Evolutionary conservation across 2,329 filamentous ascomycete genomes (phyloP).

Genomic region (Colletotrichum endophyticum): DNA sequence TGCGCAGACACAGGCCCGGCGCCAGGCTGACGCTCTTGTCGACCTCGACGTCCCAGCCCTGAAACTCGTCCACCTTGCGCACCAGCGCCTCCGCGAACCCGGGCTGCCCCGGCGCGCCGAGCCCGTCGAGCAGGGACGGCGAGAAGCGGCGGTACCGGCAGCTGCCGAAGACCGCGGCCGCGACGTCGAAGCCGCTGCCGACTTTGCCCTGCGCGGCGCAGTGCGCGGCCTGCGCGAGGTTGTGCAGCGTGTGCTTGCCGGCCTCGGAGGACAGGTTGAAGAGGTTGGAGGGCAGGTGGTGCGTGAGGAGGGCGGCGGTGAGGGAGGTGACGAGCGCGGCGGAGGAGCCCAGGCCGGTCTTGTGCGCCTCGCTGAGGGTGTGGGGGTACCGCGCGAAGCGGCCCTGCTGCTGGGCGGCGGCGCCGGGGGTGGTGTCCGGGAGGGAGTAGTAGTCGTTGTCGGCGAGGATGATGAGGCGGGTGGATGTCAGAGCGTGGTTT

Average conservation of each 20-base stretch:
- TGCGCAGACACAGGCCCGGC: conserved; percentile 75
- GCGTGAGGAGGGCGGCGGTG: conserved; percentile 75
- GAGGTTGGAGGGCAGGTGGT: conserved; percentile 66
- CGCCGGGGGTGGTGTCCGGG: conserved; percentile 31
- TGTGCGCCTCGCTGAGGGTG: conserved; percentile 79
- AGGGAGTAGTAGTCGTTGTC: conserved; percentile 97
- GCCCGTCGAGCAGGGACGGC: conserved; percentile 69
- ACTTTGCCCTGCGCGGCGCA: conserved; percentile 97
- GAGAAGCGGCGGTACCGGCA: conserved; percentile 94
- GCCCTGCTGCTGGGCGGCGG: conserved; percentile 30
- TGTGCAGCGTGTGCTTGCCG: conserved; percentile 75
- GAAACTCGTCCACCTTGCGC: conserved; percentile 66
- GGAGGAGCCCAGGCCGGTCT: conserved; percentile 94
- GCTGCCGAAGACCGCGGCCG: conserved; percentile 88
- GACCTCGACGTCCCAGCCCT: conserved; percentile 81
- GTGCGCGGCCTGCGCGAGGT: conserved; percentile 91
- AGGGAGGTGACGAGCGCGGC: conserved; percentile 92
- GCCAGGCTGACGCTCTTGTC: conserved; percentile 76
- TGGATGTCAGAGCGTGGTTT: conserved; percentile 63
- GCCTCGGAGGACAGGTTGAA: conserved; percentile 63
- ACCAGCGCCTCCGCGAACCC: conserved; percentile 72
- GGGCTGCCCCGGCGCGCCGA: conserved; percentile 70
- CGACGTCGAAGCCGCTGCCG: conserved; percentile 94
- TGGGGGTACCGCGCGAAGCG: conserved; percentile 82
- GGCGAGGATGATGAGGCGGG: conserved; percentile 85